phyloP scores from a whole-genome alignment of 2,329 filamentous ascomycete genomes.

The Hypoxylon sp. region DNA sequence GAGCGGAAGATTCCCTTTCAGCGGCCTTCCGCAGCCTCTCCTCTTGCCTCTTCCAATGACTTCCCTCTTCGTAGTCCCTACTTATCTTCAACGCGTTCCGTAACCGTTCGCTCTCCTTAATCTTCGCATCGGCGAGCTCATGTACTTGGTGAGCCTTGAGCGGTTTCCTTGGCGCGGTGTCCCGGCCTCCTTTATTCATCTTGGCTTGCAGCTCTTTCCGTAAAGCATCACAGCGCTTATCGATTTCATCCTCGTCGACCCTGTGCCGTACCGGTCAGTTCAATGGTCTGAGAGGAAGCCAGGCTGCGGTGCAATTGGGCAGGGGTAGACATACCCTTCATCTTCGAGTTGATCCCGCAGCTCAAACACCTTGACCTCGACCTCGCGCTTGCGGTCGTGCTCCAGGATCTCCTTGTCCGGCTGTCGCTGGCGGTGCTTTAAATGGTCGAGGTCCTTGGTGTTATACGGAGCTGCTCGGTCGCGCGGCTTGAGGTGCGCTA shows the following conservation, averaged over 20 bases:
- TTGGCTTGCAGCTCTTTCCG: slow-evolving; percentile 74
- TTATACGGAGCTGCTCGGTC: slow-evolving; percentile 85
- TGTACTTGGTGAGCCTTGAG: slow-evolving; percentile 96
- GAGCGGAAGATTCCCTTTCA: slow-evolving; percentile 56
- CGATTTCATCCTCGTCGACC: slow-evolving; percentile 91
- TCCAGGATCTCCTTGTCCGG: slow-evolving; percentile 94
- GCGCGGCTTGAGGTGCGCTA: slow-evolving; percentile 88
- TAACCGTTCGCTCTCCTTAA: slow-evolving; percentile 92
- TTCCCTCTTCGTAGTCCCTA: slow-evolving; percentile 86
- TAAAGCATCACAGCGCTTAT: slow-evolving; percentile 77
- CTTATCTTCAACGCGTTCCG: slow-evolving; percentile 89
- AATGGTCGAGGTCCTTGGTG: slow-evolving; percentile 73
- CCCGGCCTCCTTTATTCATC: slow-evolving; percentile 62
- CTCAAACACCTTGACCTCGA: slow-evolving; percentile 95
- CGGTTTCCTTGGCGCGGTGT: slow-evolving; percentile 63
- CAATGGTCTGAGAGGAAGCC: not conserved
- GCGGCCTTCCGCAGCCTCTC: slow-evolving; percentile 70
- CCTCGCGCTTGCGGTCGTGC: slow-evolving; percentile 90
- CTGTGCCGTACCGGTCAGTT: slow-evolving; percentile 59
- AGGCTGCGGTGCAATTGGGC: slow-evolving; percentile 3
- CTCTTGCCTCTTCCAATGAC: slow-evolving; percentile 88
- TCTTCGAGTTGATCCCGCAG: slow-evolving; percentile 93
- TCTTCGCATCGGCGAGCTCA: slow-evolving; percentile 95
- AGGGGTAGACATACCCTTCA: slow-evolving; percentile 72
- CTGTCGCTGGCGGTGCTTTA: slow-evolving; percentile 83